phyloP scores from a whole-genome alignment of 1,139 yeast genomes.

The Saccharomyces pastorianus region DNA sequence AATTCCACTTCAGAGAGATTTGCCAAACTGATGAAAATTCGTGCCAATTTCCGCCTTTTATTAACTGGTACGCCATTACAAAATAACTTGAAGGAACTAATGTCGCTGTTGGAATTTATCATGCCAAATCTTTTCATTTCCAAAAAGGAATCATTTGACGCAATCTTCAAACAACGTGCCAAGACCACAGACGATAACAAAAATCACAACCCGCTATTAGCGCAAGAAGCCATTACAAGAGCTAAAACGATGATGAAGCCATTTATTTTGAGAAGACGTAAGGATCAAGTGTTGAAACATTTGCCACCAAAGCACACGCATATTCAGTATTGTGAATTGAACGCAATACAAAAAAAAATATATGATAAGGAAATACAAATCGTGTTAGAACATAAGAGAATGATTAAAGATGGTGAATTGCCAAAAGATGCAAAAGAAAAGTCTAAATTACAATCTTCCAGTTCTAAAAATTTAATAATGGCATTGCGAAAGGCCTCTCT shows the following conservation, averaged over 20 bases:
- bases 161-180: constrained; percentile 77
- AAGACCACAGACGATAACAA: constrained; percentile 48
- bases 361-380: constrained; percentile 51
- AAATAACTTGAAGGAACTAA: constrained; percentile 81
- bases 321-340: constrained; percentile 58
- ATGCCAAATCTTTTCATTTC: constrained; percentile 76
- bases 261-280: constrained; percentile 83
- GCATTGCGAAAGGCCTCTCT: constrained; percentile 63
- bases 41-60: constrained; percentile 71
- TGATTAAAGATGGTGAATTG: constrained; percentile 35
- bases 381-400: constrained; percentile 45
- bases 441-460: constrained; percentile 33
- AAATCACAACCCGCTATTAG: constrained; percentile 68
- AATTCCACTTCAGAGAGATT: constrained; percentile 86
- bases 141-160: constrained; percentile 72
- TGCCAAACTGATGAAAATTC: constrained; percentile 70
- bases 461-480: constrained; percentile 53
- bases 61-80: constrained; percentile 97
- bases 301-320: constrained; percentile 68
- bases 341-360: constrained; percentile 47
- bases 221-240: constrained; percentile 82
- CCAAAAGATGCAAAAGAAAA: constrained; percentile 30
- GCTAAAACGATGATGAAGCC: constrained; percentile 99
- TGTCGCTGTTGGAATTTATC: constrained; percentile 83
- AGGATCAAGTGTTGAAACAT: constrained; percentile 83